Evolutionary conservation across 192 early-diverging fungal species (phyloP), one percentile per base, ranked within the genome.

Genomic region (Gryganskiella cystojenkinii): DNA sequence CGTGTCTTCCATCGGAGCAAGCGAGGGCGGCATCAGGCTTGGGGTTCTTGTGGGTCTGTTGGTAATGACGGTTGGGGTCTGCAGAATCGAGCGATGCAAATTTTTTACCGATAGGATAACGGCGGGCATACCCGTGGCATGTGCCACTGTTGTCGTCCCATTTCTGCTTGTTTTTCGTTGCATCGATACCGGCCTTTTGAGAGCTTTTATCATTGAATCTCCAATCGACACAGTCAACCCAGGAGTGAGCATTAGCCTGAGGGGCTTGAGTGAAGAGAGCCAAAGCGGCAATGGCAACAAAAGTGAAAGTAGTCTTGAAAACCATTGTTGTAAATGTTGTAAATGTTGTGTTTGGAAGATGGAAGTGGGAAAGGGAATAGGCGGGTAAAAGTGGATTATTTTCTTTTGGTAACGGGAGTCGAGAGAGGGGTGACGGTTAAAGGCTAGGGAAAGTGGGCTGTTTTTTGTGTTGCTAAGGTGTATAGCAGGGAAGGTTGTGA

Each of bases 151-250:
- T 65, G 31, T 60, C 56, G 20, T 61, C 64, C 56, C 49, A 65
- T 46, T 65, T 62, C 33, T 62, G 44, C 33, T 52, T 34, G 4
- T 22, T 52, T 14, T n/a, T n/a, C n/a, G 47, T 6, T 5, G 13
- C 37, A 40, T 40, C 13, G 37, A 40, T 5, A 40, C 25, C 35
- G 28, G 51, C 4, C 24, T 56, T 71, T n/a, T 70, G n/a, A n/a
- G n/a, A n/a, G n/a, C n/a, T n/a, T n/a, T n/a, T n/a, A n/a, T n/a
- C n/a, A n/a, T n/a, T 71, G 56, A 73, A 73, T 34, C 49, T 40
- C 71, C 71, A 73, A 40, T 73, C 61, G 35, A 73, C 54, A 62
- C 71, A 73, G 62, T 73, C 71, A 15, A 50, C 57, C 71, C 71
- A 73, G 24, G 71, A 73, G 57, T 73, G 71, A 22, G 71, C 71